phyloP scores from a whole-genome alignment of 2,329 filamentous ascomycete species.

The Dryadomyces quercivorus region DNA sequence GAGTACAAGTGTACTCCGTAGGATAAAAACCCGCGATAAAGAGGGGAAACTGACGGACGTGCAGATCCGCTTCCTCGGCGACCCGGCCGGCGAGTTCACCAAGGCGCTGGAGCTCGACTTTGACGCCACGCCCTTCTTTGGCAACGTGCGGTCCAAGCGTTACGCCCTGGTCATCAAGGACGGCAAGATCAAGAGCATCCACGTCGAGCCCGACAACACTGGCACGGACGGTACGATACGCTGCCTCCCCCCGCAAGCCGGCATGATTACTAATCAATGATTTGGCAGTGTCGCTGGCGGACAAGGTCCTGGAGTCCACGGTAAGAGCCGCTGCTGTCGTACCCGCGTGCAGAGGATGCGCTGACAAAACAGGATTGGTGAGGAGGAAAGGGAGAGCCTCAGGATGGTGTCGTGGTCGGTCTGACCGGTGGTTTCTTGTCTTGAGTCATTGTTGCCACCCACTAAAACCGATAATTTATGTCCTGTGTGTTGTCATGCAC shows the following conservation, averaged over 20 bases:
- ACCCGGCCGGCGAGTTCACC: slow-evolving; percentile 69
- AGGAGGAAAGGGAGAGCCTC: too few relatives aligned
- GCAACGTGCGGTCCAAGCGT: slow-evolving; percentile 71
- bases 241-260: not conserved
- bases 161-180: slow-evolving; percentile 76
- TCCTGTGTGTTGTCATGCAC: not conserved
- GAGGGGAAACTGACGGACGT: too few relatives aligned
- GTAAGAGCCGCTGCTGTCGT: too few relatives aligned
- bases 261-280: not conserved
- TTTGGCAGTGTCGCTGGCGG: slow-evolving; percentile 33
- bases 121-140: slow-evolving; percentile 68
- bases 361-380: not conserved
- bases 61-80: slow-evolving; percentile 85
- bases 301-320: slow-evolving; percentile 31
- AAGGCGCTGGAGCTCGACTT: slow-evolving; percentile 74
- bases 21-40: too few relatives aligned
- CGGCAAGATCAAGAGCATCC: slow-evolving; percentile 69
- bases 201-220: slow-evolving; percentile 82
- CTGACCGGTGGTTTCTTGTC: too few relatives aligned
- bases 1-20: not conserved
- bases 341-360: too few relatives aligned
- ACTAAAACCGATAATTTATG: not conserved
- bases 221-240: slow-evolving; percentile 41
- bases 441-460: too few relatives aligned
- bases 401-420: too few relatives aligned